A percentile compares a stretch with the other conserved stretches of the same genome.
These are phyloP conservation scores for Theobroma cacao DNA, from an alignment of 345 rosid species.

Conservation along the genomic window DNA sequence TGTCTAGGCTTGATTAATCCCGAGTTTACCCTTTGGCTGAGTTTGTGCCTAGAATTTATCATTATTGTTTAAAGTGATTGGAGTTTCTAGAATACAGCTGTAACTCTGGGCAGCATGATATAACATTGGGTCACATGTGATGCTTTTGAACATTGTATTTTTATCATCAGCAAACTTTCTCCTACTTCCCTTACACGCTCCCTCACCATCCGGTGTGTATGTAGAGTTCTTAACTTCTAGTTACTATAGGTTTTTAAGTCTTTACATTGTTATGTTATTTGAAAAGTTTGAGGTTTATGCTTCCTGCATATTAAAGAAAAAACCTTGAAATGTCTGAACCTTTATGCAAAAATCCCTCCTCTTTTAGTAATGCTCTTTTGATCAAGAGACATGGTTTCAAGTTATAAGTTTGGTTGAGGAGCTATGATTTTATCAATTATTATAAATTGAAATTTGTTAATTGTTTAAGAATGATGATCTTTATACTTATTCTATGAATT, in stretches of 20 bases:
- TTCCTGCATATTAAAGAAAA: not conserved
- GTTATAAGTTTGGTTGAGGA: not conserved
- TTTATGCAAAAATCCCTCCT: not conserved
- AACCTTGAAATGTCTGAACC: not conserved
- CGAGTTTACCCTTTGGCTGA: not conserved
- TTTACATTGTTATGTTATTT: not conserved
- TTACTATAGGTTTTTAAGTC: not conserved
- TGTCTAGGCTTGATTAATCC: not conserved
- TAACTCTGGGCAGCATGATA: not conserved
- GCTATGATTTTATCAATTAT: not conserved
- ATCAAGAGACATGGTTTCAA: not conserved
- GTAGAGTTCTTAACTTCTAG: not conserved
- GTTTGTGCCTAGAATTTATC: not conserved
- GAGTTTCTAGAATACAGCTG: not conserved
- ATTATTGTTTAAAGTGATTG: not conserved
- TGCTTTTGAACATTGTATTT: not conserved
- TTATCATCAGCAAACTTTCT: not conserved
- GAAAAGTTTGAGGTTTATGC: not conserved
- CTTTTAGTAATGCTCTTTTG: not conserved
- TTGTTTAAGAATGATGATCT: not conserved
- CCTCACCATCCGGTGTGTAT: too few species aligned
- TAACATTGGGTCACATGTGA: not conserved
- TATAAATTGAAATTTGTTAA: not conserved
- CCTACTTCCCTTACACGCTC: not conserved
- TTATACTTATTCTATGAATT: not conserved